These are phyloP conservation scores for Cicer chorassanicum DNA, from an alignment of 306 rosid species.

Conservation along the genomic window DNA sequence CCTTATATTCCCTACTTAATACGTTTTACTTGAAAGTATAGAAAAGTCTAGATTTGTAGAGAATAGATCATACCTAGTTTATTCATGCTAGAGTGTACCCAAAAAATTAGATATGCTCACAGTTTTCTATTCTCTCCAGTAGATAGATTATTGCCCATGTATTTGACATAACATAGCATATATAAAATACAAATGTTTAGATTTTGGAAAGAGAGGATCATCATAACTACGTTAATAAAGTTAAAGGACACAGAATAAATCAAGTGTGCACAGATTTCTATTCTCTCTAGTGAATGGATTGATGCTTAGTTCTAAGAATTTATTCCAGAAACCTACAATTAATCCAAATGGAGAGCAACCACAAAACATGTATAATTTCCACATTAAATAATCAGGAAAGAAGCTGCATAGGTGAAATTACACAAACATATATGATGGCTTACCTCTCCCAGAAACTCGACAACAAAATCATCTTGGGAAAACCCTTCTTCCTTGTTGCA, in stretches of 20 bases:
- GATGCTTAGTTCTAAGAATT: constrained; percentile 23
- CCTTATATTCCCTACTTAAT: no score
- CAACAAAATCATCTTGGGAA: constrained; percentile 85
- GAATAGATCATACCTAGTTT: constrained; percentile 10
- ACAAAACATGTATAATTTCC: constrained; percentile 4
- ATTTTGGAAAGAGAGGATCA: constrained; percentile 18
- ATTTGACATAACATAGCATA: constrained; percentile 4
- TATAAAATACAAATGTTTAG: constrained; percentile 26
- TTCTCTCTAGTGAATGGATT: constrained; percentile 5
- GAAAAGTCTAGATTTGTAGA: constrained; percentile 18
- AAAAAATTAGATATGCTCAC: not conserved
- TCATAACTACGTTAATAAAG: constrained; percentile 15
- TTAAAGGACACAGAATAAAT: constrained; percentile 17
- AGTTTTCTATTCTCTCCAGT: constrained; percentile 5
- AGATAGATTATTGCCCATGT: constrained; percentile 8
- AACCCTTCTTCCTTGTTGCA: constrained; percentile 91
- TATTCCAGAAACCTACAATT: constrained; percentile 11
- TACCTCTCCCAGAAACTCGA: constrained; percentile 99
- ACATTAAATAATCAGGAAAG: constrained; percentile 31
- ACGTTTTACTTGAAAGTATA: constrained; percentile 17
- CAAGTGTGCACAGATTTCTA: not conserved
- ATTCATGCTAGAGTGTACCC: constrained; percentile 25
- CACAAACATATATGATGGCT: constrained; percentile 38
- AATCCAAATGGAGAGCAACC: constrained; percentile 23
- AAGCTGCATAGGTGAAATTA: constrained; percentile 13